Evolutionary conservation across 129 eudicot genomes (phyloP).

Genomic region (Smallanthus sonchifolius): DNA sequence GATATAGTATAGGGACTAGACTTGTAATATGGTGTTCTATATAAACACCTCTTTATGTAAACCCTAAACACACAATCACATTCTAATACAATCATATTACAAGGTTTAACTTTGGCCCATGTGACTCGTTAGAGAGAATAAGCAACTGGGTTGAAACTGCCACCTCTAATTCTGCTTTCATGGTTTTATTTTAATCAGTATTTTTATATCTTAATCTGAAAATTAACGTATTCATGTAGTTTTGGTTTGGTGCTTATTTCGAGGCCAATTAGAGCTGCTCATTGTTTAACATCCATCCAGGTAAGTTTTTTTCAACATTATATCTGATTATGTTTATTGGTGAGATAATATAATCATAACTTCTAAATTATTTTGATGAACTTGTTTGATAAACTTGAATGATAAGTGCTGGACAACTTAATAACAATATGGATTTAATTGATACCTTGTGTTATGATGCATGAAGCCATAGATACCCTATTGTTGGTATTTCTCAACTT

Average conservation of each 20-base stretch:
- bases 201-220: not conserved
- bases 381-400: no score
- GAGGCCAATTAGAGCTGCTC: slow-evolving; percentile 92
- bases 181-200: no score
- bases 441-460: no score
- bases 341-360: not conserved
- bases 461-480: not conserved
- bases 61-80: no score
- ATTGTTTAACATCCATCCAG: slow-evolving; percentile 98
- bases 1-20: no score
- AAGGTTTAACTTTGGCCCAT: not conserved
- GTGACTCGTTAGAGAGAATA: not conserved
- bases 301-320: slow-evolving; percentile 31
- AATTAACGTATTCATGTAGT: slow-evolving; percentile 30
- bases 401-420: no score
- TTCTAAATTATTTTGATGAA: not conserved
- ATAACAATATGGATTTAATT: no score
- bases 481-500: not conserved
- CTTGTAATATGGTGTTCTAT: no score
- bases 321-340: slow-evolving; percentile 7
- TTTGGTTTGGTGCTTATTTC: slow-evolving; percentile 83
- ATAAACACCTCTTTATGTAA: no score
- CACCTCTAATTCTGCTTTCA: not conserved
- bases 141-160: not conserved
- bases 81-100: no score